phyloP scores from a whole-genome alignment of 176 grass and related monocot species.

The Miscanthus lutarioriparius region DNA sequence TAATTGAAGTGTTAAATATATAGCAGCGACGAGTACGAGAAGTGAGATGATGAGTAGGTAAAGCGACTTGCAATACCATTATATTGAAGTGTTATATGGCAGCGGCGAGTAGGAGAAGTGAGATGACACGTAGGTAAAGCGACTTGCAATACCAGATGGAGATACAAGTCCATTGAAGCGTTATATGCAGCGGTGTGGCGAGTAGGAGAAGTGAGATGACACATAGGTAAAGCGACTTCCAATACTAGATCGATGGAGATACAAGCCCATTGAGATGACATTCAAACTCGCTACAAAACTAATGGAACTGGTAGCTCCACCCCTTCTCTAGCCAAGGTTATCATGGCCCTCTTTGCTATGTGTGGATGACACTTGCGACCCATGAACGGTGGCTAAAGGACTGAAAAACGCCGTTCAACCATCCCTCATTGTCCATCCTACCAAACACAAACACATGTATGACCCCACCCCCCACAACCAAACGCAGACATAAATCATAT shows the following conservation, averaged over 20 bases:
- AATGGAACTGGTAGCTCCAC: neutral
- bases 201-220: no score
- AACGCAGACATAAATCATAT: neutral
- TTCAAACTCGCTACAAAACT: neutral
- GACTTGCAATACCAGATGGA: neutral
- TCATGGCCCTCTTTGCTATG: neutral
- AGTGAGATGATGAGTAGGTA: no score
- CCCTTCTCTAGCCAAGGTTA: neutral
- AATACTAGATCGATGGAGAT: no score
- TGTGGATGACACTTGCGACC: neutral
- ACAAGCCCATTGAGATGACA: neutral
- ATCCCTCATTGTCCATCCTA: neutral
- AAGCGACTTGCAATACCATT: neutral
- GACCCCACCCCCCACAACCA: neutral
- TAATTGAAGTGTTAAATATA: neutral
- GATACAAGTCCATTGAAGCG: neutral
- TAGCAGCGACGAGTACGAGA: neutral
- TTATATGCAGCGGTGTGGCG: no score
- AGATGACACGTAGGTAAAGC: neutral
- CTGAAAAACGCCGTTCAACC: neutral
- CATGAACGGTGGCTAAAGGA: neutral
- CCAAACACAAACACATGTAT: neutral
- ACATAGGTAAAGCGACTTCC: no score
- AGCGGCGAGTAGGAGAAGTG: neutral
- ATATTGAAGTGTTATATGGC: neutral